Percentiles rank a stretch among this genome's conserved stretches.
Conservation (phyloP, 1,284 basidiomycete genomes). For the Polyporus tsugae region DNA sequence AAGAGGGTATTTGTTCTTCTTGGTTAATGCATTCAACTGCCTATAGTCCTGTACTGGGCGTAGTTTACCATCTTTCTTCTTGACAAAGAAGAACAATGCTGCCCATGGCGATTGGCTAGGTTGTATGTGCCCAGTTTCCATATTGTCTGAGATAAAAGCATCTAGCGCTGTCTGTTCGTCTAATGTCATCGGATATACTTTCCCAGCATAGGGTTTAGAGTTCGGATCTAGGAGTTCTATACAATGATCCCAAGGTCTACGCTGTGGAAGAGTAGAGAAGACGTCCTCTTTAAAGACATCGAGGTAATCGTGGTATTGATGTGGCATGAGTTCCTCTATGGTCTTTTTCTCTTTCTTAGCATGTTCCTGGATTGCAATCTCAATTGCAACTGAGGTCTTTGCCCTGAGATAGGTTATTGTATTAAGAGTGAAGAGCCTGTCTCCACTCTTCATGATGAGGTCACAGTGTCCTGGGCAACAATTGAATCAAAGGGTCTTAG, state of each 20-base stretch:
- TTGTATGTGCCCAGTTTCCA: conserved; percentile 34
- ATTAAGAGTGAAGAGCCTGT: background rate
- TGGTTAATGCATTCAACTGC: conserved; percentile 34
- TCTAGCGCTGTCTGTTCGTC: conserved; percentile 12
- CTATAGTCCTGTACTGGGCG: conserved; percentile 43
- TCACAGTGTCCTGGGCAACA: background rate
- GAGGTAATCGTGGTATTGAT: background rate
- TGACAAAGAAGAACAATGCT: conserved; percentile 47
- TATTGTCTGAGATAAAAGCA: conserved; percentile 44
- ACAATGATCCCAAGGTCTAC: conserved; percentile 16
- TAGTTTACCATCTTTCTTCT: conserved; percentile 49
- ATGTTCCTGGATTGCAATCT: conserved; percentile 4
- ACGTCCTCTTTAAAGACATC: background rate
- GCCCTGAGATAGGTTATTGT: background rate
- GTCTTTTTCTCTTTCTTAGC: background rate
- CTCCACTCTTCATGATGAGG: background rate
- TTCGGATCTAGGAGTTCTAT: conserved; percentile 14
- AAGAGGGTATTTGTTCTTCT: conserved; percentile 32
- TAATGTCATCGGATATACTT: conserved; percentile 16
- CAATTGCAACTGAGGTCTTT: background rate
- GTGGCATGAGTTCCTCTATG: background rate
- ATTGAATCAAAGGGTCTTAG: background rate
- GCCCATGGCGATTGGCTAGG: conserved; percentile 38
- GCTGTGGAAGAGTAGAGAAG: background rate
- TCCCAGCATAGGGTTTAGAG: conserved; percentile 6